Conservation (phyloP, 2,329 filamentous ascomycete species). For the Coleophoma eucalyptorum region DNA sequence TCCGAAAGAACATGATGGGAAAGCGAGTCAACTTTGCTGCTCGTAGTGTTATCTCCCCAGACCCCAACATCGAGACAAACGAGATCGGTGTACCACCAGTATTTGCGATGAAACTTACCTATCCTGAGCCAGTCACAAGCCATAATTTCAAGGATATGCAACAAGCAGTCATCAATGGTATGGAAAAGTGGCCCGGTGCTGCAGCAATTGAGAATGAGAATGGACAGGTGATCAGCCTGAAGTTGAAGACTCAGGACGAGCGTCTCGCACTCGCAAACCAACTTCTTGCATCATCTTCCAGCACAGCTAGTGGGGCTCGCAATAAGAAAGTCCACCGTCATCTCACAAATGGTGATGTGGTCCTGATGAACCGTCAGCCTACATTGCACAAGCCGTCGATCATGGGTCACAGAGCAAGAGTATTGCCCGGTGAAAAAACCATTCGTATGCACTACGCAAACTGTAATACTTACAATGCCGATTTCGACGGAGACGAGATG, state of each 20-base stretch:
- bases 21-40: slow-evolving; percentile 99
- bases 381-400: slow-evolving; percentile 98
- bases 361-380: slow-evolving; percentile 97
- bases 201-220: slow-evolving; percentile 94
- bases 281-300: slow-evolving; percentile 78
- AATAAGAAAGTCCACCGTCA: slow-evolving; percentile 98
- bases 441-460: slow-evolving; percentile 99
- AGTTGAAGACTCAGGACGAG: slow-evolving; percentile 84
- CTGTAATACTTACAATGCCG: slow-evolving; percentile 98
- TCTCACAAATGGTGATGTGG: slow-evolving; percentile 92
- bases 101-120: slow-evolving; percentile 93
- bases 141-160: slow-evolving; percentile 97
- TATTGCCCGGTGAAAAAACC: slow-evolving; percentile 91
- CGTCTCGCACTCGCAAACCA: slow-evolving; percentile 88
- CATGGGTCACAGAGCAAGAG: slow-evolving; percentile 93
- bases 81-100: slow-evolving; percentile 98
- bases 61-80: slow-evolving; percentile 98
- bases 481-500: slow-evolving; percentile 99
- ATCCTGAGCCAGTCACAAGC: slow-evolving; percentile 94
- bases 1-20: slow-evolving; percentile 99
- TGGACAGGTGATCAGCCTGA: slow-evolving; percentile 83
- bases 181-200: slow-evolving; percentile 91
- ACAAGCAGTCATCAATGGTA: slow-evolving; percentile 91
- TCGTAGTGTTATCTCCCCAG: slow-evolving; percentile 94
- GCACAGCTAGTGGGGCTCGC: slow-evolving; percentile 67